phyloP scores from a whole-genome alignment of 2,329 filamentous ascomycete genomes.

The Exserohilum rostratum region DNA sequence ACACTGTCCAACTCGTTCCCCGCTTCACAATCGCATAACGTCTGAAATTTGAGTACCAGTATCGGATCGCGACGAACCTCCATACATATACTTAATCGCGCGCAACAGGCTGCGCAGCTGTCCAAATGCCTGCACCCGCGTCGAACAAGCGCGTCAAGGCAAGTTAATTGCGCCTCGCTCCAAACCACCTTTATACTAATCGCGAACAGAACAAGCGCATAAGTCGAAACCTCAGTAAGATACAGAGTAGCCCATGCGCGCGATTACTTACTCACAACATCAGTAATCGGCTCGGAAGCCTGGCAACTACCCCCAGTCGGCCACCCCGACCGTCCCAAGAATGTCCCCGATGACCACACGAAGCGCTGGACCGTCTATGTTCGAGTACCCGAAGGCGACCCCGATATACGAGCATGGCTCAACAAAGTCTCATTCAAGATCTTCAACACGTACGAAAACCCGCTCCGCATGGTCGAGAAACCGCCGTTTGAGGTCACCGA shows the following conservation, averaged over 20 bases:
- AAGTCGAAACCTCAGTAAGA: conserved; percentile 48
- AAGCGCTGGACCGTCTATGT: conserved; percentile 97
- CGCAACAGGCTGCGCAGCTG: conserved; percentile 3
- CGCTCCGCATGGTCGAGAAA: conserved; percentile 75
- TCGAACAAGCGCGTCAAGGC: conserved; percentile 61
- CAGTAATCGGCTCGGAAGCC: conserved; percentile 58
- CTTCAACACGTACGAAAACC: conserved; percentile 94
- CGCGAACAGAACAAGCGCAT: conserved; percentile 48
- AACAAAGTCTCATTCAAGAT: conserved; percentile 98
- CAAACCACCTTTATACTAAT: conserved; percentile 18
- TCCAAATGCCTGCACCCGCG: conserved; percentile 59
- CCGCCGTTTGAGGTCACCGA: conserved; percentile 85
- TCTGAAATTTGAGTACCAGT: not conserved
- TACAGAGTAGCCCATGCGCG: not conserved
- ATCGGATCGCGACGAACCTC: not conserved
- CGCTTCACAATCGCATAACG: not conserved
- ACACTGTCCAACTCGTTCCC: not conserved
- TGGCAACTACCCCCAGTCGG: conserved; percentile 71
- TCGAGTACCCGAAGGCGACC: conserved; percentile 81
- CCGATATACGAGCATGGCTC: conserved; percentile 91
- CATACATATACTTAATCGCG: not conserved
- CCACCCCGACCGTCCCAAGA: conserved; percentile 65
- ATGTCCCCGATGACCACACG: conserved; percentile 87
- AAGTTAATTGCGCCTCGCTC: conserved; percentile 4
- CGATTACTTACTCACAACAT: conserved; percentile 29